Evolutionary conservation across 495 filamentous ascomycete species (phyloP).

Genomic region (Bombardia bombarda): DNA sequence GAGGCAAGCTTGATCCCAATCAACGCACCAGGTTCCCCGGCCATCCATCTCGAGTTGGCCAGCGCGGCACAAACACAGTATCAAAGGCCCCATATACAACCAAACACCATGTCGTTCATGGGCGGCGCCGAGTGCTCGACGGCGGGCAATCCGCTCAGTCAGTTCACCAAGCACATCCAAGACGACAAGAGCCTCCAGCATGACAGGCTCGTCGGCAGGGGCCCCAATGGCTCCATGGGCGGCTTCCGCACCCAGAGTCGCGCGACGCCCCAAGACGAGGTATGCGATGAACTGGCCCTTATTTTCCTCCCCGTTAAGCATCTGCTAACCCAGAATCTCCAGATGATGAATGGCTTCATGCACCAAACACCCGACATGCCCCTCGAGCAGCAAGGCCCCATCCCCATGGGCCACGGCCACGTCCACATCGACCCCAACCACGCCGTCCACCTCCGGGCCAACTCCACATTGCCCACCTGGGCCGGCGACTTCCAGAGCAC

Average conservation of each 20-base stretch:
- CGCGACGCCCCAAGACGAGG: conserved; percentile 38
- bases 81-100: background rate
- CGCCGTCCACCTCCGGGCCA: conserved; percentile 19
- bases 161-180: conserved; percentile 90
- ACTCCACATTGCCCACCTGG: conserved; percentile 24
- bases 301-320: background rate
- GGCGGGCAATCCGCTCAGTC: conserved; percentile 87
- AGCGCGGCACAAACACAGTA: background rate
- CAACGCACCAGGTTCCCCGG: too few relatives aligned
- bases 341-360: conserved; percentile 94
- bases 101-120: conserved; percentile 73
- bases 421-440: conserved; percentile 30
- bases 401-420: conserved; percentile 22
- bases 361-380: conserved; percentile 51
- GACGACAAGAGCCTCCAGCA: conserved; percentile 92
- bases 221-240: conserved; percentile 39
- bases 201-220: conserved; percentile 71
- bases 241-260: conserved; percentile 36
- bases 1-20: too few relatives aligned
- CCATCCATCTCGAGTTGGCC: too few relatives aligned
- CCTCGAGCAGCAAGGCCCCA: conserved; percentile 28
- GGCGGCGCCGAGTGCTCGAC: conserved; percentile 94
- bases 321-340: background rate
- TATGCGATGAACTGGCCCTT: conserved; percentile 16
- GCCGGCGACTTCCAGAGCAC: conserved; percentile 47